Evolutionary conservation across 2,329 filamentous ascomycete genomes (phyloP), one percentile per base, ranked within the genome.

Genomic region (Diaporthe longicolla): DNA sequence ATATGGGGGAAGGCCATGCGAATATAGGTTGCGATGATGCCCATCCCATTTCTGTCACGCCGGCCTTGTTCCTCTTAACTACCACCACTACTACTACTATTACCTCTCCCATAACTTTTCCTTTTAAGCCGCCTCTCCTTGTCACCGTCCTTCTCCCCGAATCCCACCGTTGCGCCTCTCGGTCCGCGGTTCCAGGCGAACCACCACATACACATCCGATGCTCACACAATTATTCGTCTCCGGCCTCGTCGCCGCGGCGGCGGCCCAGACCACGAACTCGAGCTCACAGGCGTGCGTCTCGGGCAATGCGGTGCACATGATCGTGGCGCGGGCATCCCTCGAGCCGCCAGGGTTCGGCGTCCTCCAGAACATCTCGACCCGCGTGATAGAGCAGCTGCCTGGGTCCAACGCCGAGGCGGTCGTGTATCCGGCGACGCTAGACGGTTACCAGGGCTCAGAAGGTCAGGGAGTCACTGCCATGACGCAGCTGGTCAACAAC

Each of bases 361-460:
- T 74, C 24, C 78, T 79, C 2, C 77, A 76, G 71, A 73, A 76
- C n/a, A 77, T 80, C 19, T 78, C 78, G 10, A 66, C 71, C 5
- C 77, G 79, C 58, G 77, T 78, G 21, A 73, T 74, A 3, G n/a
- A 74, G 48, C 55, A 71, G 50, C 68, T 80, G 8, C 76, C 77
- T 17, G 77, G 77, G 21, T 77, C 78, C 24, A 74, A 76, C n/a
- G 71, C 78, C 45, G 72, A 59, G 2, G 69, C 78, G 3, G 73
- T 80, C 37, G 77, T 76, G 63, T 80, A 80, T 71, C 79, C 79
- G 48, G 79, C 79, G 19, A 78, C 78, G 21, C 76, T 80, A 13
- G n/a, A 71, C 7, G 57, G 74, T 43, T 80, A 80, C 74, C 35
- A 68, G 40, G 17, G 4, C 9, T 79, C 78, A 3, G 74, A 78